Conservation (phyloP, 2,329 filamentous ascomycete species). For the Thielaviopsis populi region DNA sequence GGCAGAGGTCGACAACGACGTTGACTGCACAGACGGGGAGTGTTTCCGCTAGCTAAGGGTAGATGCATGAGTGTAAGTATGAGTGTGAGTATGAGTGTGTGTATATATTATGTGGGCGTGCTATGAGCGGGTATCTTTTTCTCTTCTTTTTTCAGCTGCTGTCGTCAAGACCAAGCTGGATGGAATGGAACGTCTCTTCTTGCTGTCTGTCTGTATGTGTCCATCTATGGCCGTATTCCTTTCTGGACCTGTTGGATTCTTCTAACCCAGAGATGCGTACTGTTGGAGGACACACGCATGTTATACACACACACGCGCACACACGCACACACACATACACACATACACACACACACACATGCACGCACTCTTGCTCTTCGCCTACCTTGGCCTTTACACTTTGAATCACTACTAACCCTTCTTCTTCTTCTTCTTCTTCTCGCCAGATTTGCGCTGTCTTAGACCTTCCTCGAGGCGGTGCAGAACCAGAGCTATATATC, state of each 20-base stretch:
- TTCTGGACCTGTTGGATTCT: background rate
- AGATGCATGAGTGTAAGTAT: background rate
- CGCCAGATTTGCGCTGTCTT: background rate
- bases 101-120: background rate
- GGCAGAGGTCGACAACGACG: too few relatives aligned
- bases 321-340: background rate
- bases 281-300: background rate
- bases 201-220: background rate
- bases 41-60: too few relatives aligned
- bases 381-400: background rate
- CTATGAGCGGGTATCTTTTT: background rate
- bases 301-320: background rate
- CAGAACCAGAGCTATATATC: background rate
- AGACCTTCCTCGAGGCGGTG: background rate
- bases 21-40: too few relatives aligned
- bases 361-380: background rate
- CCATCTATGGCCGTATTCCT: background rate
- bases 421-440: background rate
- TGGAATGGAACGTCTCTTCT: background rate
- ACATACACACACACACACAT: too few relatives aligned
- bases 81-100: background rate
- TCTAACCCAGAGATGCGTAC: background rate
- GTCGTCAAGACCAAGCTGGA: background rate
- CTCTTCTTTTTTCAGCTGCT: background rate
- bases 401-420: background rate